Conservation (phyloP, 1,139 yeast genomes). For the Geotrichum australiense region DNA sequence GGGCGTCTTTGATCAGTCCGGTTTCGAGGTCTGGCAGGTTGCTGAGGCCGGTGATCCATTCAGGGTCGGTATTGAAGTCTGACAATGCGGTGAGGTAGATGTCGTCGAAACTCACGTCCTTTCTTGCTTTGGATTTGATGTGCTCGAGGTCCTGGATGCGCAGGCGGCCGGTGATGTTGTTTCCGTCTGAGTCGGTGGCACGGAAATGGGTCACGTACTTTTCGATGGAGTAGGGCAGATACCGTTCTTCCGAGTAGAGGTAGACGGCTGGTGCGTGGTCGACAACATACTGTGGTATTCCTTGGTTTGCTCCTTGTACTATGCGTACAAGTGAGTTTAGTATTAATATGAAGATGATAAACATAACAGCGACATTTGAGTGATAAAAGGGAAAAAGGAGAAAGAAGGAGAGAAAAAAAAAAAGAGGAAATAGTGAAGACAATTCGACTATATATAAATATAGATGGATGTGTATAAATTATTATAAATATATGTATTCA, state of each 20-base stretch:
- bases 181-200: conserved; percentile 26
- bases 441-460: too few species aligned
- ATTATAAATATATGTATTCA: too few species aligned
- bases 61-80: conserved; percentile 71
- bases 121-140: conserved; percentile 12
- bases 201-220: conserved; percentile 60
- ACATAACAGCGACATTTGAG: background rate
- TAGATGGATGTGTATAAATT: too few species aligned
- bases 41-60: conserved; percentile 72
- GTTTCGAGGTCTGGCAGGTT: conserved; percentile 64
- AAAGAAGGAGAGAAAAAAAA: background rate
- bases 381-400: background rate
- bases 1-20: conserved; percentile 68
- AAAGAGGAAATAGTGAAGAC: too few species aligned
- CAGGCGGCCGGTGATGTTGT: conserved; percentile 26
- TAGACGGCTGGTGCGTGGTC: conserved; percentile 76
- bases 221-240: conserved; percentile 74
- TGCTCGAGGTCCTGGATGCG: conserved; percentile 22
- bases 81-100: conserved; percentile 57
- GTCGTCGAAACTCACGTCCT: conserved; percentile 25
- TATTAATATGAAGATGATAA: background rate
- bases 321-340: background rate
- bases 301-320: conserved; percentile 30
- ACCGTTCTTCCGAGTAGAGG: conserved; percentile 80
- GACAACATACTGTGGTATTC: conserved; percentile 70